A percentile compares a stretch with the other conserved stretches of the same genome.
phyloP scores from a whole-genome alignment of 331 rosid genomes.

The Rosa hybrid region DNA sequence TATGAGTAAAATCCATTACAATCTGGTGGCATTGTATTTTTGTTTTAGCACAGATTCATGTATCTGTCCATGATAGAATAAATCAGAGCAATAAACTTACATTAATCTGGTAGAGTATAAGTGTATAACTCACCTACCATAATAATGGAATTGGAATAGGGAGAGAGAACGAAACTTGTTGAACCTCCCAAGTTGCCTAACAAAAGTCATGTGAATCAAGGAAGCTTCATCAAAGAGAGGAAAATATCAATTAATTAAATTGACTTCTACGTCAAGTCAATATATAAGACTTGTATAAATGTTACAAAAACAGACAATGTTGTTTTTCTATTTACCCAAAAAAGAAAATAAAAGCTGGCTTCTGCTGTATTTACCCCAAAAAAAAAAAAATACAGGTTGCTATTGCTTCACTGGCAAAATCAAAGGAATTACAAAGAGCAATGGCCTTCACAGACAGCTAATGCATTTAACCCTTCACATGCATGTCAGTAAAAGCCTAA shows the following conservation, averaged over 20 bases:
- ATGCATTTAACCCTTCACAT: constrained; percentile 23
- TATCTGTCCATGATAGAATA: neutral
- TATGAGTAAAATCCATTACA: neutral
- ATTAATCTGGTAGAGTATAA: neutral
- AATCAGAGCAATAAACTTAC: neutral
- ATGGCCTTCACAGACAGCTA: neutral
- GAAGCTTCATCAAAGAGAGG: neutral
- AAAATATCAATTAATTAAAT: neutral
- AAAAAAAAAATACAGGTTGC: neutral
- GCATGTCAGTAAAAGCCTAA: constrained; percentile 20
- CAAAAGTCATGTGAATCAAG: neutral
- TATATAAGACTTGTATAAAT: neutral
- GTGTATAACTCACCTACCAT: neutral
- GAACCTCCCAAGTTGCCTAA: neutral
- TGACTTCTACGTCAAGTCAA: constrained; percentile 5
- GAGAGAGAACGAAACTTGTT: neutral
- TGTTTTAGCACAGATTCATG: neutral
- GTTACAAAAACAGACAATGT: neutral
- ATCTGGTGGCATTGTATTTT: neutral
- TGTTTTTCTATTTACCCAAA: neutral
- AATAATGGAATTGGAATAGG: neutral
- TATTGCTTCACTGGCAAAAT: neutral
- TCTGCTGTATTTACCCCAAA: neutral
- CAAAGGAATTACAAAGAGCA: neutral
- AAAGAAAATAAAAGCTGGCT: neutral